Evolutionary conservation across 164 flowering plant genomes (phyloP).

Genomic region (Nymphaea colorata): DNA sequence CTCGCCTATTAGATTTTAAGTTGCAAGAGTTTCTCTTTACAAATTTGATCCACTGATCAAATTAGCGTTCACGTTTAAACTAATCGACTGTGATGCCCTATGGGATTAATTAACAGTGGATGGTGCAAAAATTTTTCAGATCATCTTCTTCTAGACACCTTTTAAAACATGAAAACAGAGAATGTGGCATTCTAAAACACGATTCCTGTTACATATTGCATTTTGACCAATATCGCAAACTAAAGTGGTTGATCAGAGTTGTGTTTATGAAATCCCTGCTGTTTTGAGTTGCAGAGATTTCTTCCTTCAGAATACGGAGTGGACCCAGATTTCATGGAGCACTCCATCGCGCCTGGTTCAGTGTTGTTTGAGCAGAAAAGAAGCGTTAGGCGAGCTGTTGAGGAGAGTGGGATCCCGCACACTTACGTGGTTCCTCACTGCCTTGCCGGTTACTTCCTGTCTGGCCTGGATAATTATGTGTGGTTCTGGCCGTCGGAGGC

Average conservation of each 20-base stretch:
- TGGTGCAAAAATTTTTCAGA: too few relatives aligned
- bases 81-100: too few relatives aligned
- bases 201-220: neutral
- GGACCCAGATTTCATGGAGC: constrained; percentile 24
- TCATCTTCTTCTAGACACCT: too few relatives aligned
- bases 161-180: too few relatives aligned
- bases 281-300: constrained; percentile 7
- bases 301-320: constrained; percentile 32
- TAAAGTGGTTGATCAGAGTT: neutral
- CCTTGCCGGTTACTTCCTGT: constrained; percentile 13
- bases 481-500: constrained; percentile 21
- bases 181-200: too few relatives aligned
- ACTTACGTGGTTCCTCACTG: constrained; percentile 18
- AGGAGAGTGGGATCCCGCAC: constrained; percentile 17
- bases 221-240: neutral
- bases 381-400: constrained; percentile 14
- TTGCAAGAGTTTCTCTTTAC: too few relatives aligned
- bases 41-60: too few relatives aligned
- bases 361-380: constrained; percentile 14
- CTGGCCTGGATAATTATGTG: constrained; percentile 15
- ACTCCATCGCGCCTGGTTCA: constrained; percentile 16
- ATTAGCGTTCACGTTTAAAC: too few relatives aligned
- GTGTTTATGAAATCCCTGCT: neutral
- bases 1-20: too few relatives aligned
- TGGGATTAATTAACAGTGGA: too few relatives aligned